These are phyloP conservation scores for Anisogramma anomala DNA, from an alignment of 2,329 filamentous ascomycete species.

Conservation along the genomic window DNA sequence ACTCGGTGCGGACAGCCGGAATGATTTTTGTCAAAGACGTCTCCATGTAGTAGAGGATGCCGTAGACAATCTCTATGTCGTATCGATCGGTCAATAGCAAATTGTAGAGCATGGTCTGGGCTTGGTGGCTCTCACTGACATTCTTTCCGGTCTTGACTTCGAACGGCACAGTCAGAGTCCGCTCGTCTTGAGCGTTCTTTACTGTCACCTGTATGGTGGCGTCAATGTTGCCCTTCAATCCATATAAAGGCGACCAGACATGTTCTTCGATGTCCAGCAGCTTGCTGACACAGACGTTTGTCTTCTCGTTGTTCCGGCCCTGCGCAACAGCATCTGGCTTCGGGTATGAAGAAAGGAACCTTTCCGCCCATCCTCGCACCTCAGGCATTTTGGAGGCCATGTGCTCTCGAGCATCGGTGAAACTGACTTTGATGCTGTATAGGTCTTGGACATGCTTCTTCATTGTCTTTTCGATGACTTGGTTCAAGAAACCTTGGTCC, in stretches of 20 bases:
- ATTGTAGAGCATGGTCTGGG: slow-evolving; percentile 91
- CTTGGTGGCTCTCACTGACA: slow-evolving; percentile 70
- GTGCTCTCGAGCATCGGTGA: slow-evolving; percentile 64
- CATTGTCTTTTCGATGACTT: slow-evolving; percentile 57
- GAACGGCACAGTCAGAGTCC: slow-evolving; percentile 75
- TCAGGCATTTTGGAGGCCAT: slow-evolving; percentile 73
- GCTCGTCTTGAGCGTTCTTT: slow-evolving; percentile 52
- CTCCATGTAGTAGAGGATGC: slow-evolving; percentile 91
- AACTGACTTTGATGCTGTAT: slow-evolving; percentile 71
- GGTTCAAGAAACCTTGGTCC: slow-evolving; percentile 55
- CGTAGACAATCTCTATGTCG: slow-evolving; percentile 81
- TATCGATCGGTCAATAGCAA: slow-evolving; percentile 87
- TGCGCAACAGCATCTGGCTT: slow-evolving; percentile 61
- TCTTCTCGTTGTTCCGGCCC: slow-evolving; percentile 64
- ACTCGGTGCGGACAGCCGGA: slow-evolving; percentile 72
- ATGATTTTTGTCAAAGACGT: slow-evolving; percentile 77
- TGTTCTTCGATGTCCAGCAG: slow-evolving; percentile 95
- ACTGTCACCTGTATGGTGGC: slow-evolving; percentile 86
- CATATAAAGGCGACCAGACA: slow-evolving; percentile 96
- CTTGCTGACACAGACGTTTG: slow-evolving; percentile 80
- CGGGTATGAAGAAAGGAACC: slow-evolving; percentile 61
- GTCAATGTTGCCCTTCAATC: slow-evolving; percentile 94
- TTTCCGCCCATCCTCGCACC: slow-evolving; percentile 68
- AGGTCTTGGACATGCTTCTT: slow-evolving; percentile 75
- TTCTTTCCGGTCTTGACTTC: slow-evolving; percentile 92